phyloP scores from a whole-genome alignment of 2,329 filamentous ascomycete species.

The Pseudogymnoascus sp. region DNA sequence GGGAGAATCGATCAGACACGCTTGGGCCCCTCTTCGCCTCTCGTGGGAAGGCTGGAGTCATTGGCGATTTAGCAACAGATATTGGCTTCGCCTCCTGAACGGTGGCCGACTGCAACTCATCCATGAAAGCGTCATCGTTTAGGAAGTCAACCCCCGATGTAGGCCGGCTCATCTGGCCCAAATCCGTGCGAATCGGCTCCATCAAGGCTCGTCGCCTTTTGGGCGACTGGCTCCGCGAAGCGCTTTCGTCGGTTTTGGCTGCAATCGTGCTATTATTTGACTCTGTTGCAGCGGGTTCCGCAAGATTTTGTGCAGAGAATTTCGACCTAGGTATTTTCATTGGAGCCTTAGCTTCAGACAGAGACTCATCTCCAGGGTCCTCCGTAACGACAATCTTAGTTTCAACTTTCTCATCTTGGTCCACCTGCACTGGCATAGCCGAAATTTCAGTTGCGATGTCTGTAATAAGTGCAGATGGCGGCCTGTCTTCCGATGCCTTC shows the following conservation, averaged over 20 bases:
- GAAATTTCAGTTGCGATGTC: not conserved
- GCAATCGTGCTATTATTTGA: not conserved
- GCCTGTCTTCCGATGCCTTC: not conserved
- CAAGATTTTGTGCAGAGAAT: constrained; percentile 21
- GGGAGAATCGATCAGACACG: constrained; percentile 22
- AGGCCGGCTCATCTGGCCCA: constrained; percentile 24
- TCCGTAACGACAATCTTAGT: not conserved
- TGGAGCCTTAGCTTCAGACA: constrained; percentile 9
- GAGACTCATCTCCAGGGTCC: not conserved
- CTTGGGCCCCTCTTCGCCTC: constrained; percentile 18
- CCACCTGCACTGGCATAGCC: not conserved
- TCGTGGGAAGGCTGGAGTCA: constrained; percentile 51
- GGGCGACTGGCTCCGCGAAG: constrained; percentile 9
- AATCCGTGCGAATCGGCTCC: constrained; percentile 49
- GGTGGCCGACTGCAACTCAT: constrained; percentile 74
- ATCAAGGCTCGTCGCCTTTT: constrained; percentile 23
- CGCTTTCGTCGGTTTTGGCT: not conserved
- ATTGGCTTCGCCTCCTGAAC: constrained; percentile 77
- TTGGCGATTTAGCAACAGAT: constrained; percentile 73
- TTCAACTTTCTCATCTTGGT: not conserved
- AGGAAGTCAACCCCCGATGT: constrained; percentile 40
- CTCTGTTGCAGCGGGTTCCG: not conserved
- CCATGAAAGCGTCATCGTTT: constrained; percentile 76
- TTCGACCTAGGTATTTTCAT: constrained; percentile 22
- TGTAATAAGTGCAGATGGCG: not conserved